phyloP scores from a whole-genome alignment of 306 rosid genomes.

The Phaseolus lunatus region DNA sequence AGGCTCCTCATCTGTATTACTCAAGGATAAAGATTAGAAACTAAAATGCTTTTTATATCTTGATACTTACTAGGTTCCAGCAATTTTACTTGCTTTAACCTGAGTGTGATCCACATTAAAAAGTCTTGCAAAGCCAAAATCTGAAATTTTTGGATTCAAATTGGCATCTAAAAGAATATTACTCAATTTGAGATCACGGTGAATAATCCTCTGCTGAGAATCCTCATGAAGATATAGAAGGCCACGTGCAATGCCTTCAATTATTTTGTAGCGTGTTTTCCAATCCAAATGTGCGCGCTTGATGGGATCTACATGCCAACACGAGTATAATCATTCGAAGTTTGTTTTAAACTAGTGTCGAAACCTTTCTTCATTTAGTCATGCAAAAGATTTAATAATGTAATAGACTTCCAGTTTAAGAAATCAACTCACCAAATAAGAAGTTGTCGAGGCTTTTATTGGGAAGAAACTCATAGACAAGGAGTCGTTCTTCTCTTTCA shows the following conservation, averaged over 20 bases:
- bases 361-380: not conserved
- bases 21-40: not conserved
- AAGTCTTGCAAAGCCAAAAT: conserved; percentile 57
- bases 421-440: conserved; percentile 51
- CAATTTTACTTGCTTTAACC: conserved; percentile 44
- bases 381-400: not conserved
- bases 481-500: conserved; percentile 54
- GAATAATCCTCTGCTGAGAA: conserved; percentile 51
- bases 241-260: conserved; percentile 50
- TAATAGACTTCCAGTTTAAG: not conserved
- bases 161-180: conserved; percentile 53
- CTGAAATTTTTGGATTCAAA: conserved; percentile 55
- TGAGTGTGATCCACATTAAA: conserved; percentile 47
- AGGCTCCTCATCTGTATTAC: not conserved
- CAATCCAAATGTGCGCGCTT: conserved; percentile 41
- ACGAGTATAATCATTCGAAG: not conserved
- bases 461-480: conserved; percentile 62
- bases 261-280: conserved; percentile 48
- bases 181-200: conserved; percentile 58
- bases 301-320: conserved; percentile 45
- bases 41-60: not conserved
- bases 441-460: conserved; percentile 58
- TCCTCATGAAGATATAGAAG: conserved; percentile 63
- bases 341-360: not conserved
- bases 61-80: conserved; percentile 53